Base-by-base conservation (phyloP, 2,329 filamentous ascomycete genomes). In the Fusarium sp. region DNA sequence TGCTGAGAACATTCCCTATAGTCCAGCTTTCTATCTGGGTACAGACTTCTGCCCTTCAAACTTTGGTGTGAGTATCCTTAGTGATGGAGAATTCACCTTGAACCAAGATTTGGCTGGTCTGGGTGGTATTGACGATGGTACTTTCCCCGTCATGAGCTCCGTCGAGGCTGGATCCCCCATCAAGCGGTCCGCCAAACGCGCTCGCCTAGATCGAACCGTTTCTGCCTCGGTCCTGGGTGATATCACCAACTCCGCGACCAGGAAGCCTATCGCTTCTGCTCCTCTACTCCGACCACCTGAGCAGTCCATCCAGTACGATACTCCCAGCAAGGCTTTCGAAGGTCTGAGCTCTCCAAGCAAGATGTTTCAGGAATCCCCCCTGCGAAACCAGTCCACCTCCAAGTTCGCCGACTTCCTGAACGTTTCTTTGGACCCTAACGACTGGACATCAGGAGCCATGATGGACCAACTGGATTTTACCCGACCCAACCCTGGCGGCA, bases 21-120 rank as follows among this genome's bases (percentile, higher is more conserved):
- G 90, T 70, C 88, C 90, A 6, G 87, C 88, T n/a, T 89, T 92
- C 76, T 83, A 87, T 49, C 80, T 92, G 5, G 89, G 92, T 49
- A 88, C 91, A 24, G 76, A 80, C 5, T 73, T 84, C 20, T 87
- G 85, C 55, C 77, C 77, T 69, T 81, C 85, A 65, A 78, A 86
- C 58, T 84, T 42, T n/a, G 61, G 62, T 18, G 53, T 86, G 59
- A 84, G 86, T 61, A 78, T 80, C 43, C 77, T 79, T 58, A 84
- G 84, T 44, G 83, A 85, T 35, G 82, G 76, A 50, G 86, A 86
- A 21, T 91, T 91, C 72, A 89, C 92, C 74, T 88, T 92, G 49
- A 92, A 91, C 70, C 81, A 84, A 60, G 80, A 81, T 53, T 64
- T 81, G 75, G 49, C 74, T 28, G 62, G 63, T 46, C 63, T 76